Percentiles rank a stretch among this genome's conserved stretches.
Evolutionary conservation across 2,329 filamentous ascomycete species (phyloP).

Genomic region (Tolypocladium ovalisporum): DNA sequence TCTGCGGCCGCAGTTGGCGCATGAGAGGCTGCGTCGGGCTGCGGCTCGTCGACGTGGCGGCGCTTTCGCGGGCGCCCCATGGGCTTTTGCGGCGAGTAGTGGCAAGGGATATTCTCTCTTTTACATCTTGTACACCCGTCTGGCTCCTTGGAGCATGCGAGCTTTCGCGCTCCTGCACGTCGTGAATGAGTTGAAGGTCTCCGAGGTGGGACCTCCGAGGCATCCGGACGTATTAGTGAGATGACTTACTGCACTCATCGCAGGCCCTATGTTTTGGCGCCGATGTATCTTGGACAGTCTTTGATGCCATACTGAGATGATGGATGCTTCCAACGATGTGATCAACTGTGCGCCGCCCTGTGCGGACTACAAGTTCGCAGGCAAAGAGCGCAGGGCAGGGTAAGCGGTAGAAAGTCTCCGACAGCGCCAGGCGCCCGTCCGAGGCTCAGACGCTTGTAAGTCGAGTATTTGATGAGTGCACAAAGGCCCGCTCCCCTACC

Average conservation of each 20-base stretch:
- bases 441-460: background rate
- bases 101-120: conserved; percentile 44
- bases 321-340: background rate
- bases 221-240: background rate
- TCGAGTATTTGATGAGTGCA: no score
- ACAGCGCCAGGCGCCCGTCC: background rate
- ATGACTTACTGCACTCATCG: conserved; percentile 52
- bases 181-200: conserved; percentile 14
- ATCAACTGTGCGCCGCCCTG: background rate
- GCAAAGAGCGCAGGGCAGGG: background rate
- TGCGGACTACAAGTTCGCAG: background rate
- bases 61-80: conserved; percentile 57
- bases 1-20: background rate
- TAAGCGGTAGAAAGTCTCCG: background rate
- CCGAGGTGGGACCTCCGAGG: conserved; percentile 8
- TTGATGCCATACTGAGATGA: conserved; percentile 11
- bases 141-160: conserved; percentile 53
- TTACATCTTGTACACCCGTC: conserved; percentile 49
- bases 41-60: conserved; percentile 21
- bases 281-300: conserved; percentile 3
- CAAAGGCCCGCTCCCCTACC: background rate
- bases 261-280: conserved; percentile 48
- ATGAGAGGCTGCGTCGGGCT: background rate
- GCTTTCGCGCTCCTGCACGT: conserved; percentile 45
- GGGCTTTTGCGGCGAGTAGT: conserved; percentile 54